Evolutionary conservation across 1,284 basidiomycete genomes (phyloP), one percentile per base, ranked within the genome.

Genomic region (Fomitopsis palustris): DNA sequence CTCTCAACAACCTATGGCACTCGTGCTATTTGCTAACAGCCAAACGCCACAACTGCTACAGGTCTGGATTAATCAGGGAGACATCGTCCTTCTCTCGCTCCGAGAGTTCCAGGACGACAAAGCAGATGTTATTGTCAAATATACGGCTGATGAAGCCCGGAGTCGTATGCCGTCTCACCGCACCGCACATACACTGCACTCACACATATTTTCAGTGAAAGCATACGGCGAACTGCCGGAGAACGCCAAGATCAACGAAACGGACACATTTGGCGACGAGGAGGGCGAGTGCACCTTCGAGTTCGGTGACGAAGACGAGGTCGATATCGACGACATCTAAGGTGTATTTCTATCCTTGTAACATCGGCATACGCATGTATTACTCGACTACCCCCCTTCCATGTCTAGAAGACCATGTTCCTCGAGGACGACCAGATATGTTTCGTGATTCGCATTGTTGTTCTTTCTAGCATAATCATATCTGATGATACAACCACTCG

Each of bases 1-100:
- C 74, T 39, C 23, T 3, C 1, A 19, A 17, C 25, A 38, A 4
- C 19, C 19, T 51, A 51, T 25, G 10, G 25, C 29, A 29, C 5
- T 27, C 16, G 12, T 31, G 4, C 17, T 8, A 49, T 55, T 39
- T 6, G 12, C 41, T 55, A 17, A 35, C 54, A 14, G 17, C 33
- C 21, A 6, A 38, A 25, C 42, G n/a, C 43, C 14, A 12, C 6
- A 19, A 6, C 25, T 27, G 3, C 25, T 12, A 47, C 35, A 97
- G 95, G 96, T 99, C 69, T 99, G 97, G 97, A 99, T 99, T 76
- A 97, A 97, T 74, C 93, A 96, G 70, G 97, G 97, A 67, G 97
- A 99, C 72, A 98, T 99, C 73, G 90, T 99, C 63, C 82, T 99
- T 47, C 81, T 99, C 41, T 99, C 96, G 31, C 83, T 99, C 56